Evolutionary conservation across 106 monocot genomes (phyloP), one percentile per base, ranked within the genome.

Genomic region (Amphibolis antarctica): DNA sequence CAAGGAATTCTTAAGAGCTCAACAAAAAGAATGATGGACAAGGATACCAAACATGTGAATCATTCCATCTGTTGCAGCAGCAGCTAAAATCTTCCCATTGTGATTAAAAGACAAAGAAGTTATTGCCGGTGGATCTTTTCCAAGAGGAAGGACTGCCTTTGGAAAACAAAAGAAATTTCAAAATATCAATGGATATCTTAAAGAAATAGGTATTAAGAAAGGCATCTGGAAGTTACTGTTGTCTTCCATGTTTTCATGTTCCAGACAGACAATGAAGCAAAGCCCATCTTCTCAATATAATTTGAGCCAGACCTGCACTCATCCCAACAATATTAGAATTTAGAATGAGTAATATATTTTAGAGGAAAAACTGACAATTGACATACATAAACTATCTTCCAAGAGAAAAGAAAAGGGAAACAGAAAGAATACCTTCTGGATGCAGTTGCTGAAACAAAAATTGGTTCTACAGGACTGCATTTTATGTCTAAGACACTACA

Each of bases 41-140:
- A 88, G 88, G 84, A 88, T 92, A 94, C 89, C 94, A 80, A 89
- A 94, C 79, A 89, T 86, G 63, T 94, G 94, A 71, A 94, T 86
- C 86, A 94, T 89, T 74, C 94, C 86, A 82, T 94, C 94, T 65
- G 80, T 82, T 60, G 94, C 86, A 63, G 84, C 74, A 36, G 86
- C 94, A 21, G 94, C 94, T 71, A 94, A 80, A 65, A 94, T 94
- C 74, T 94, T 94, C 53, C 94, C 94, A 67, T 94, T 94, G 71
- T 94, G 94, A 58, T 94, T 94, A 69, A 94, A 94, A 66, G 79
- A 86, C 18, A 94, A 42, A 51, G 94, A 89, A 44, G 94, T 94
- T 42, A 89, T 76, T 75, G 85, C 94, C 53, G 94, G 94, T 68
- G 93, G 93, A 79, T 94, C 89, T 79, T 94, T 79, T 63, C 93